Percentiles rank a stretch among this genome's conserved stretches.
phyloP scores from a whole-genome alignment of 108 stramenopile genomes.

The Fistulifera pelliculosa region DNA sequence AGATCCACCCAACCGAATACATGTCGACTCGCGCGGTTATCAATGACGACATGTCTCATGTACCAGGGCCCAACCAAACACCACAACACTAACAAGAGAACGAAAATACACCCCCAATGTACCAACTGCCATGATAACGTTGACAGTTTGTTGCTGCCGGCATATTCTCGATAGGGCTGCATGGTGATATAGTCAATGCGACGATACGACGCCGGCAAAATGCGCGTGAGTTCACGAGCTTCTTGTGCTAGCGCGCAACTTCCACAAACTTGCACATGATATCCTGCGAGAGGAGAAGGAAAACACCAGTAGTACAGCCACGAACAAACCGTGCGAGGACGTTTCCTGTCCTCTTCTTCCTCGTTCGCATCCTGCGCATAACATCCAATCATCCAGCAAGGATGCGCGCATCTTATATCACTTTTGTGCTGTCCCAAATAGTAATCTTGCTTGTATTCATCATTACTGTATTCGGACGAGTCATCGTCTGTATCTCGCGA shows the following conservation, averaged over 20 bases:
- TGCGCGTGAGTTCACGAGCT: constrained; percentile 49
- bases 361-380: constrained; percentile 29
- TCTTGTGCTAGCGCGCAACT: constrained; percentile 76
- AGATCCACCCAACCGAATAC: constrained; percentile 10
- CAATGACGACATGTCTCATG: neutral
- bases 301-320: constrained; percentile 28
- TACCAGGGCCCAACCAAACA: constrained; percentile 15
- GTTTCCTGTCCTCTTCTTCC: neutral
- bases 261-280: constrained; percentile 60
- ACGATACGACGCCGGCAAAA: constrained; percentile 34
- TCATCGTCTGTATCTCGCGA: too few relatives aligned
- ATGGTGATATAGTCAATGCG: constrained; percentile 72
- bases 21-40: neutral
- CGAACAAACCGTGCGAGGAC: constrained; percentile 19
- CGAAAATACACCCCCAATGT: neutral
- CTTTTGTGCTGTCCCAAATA: constrained; percentile 46
- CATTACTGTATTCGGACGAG: constrained; percentile 6
- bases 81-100: constrained; percentile 15
- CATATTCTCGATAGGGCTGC: constrained; percentile 63
- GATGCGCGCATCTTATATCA: constrained; percentile 64
- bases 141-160: constrained; percentile 18
- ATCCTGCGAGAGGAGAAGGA: constrained; percentile 26
- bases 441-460: neutral
- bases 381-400: constrained; percentile 45
- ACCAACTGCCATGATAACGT: constrained; percentile 3